Conservation (phyloP, 164 flowering plant genomes). For the Houttuynia cordata region DNA sequence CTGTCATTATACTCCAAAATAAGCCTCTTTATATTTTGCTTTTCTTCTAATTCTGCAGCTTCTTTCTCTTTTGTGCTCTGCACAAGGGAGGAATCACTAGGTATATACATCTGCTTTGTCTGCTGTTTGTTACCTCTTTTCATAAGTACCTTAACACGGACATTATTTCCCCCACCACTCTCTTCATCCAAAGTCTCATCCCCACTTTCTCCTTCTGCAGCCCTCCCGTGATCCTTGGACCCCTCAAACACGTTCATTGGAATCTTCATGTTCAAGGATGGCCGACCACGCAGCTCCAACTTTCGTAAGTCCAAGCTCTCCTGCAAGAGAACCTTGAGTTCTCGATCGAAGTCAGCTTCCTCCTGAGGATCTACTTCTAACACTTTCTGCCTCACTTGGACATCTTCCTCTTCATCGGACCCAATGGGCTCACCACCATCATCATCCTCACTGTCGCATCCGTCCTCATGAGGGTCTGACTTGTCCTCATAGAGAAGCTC, state of each 20-base stretch:
- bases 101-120: constrained; percentile 80
- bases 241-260: constrained; percentile 93
- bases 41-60: constrained; percentile 96
- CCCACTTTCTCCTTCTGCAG: constrained; percentile 75
- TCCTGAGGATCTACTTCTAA: constrained; percentile 66
- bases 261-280: constrained; percentile 76
- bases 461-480: constrained; percentile 46
- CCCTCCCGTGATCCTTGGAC: constrained; percentile 57
- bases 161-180: constrained; percentile 41
- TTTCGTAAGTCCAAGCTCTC: constrained; percentile 90
- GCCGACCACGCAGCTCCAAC: constrained; percentile 64
- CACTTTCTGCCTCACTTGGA: constrained; percentile 68
- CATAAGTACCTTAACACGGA: constrained; percentile 81
- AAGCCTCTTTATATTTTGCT: constrained; percentile 82
- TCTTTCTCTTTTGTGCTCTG: constrained; percentile 92
- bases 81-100: constrained; percentile 70
- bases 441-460: constrained; percentile 51
- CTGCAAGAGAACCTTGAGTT: constrained; percentile 79
- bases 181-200: constrained; percentile 79
- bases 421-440: constrained; percentile 45
- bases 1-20: constrained; percentile 90
- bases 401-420: constrained; percentile 88
- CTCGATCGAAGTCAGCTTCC: constrained; percentile 77
- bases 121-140: constrained; percentile 91
- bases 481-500: constrained; percentile 50